Percentiles rank a stretch among this genome's conserved stretches.
Evolutionary conservation across 1,139 yeast species (phyloP).

Genomic region (Taphrina deformans): DNA sequence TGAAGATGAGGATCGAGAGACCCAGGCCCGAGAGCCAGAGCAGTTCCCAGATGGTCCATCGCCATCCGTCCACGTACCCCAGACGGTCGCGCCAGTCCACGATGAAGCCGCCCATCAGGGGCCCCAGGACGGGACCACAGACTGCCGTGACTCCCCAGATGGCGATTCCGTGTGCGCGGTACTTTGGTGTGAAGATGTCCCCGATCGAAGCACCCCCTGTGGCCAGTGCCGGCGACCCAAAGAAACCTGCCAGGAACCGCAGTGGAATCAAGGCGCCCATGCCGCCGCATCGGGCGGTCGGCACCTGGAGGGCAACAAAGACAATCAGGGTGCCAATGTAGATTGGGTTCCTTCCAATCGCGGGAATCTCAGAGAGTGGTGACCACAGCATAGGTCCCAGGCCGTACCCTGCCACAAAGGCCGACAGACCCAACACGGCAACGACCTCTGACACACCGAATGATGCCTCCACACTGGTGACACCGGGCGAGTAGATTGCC

Average conservation of each 20-base stretch:
- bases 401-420: slow-evolving; percentile 61
- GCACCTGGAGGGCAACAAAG: slow-evolving; percentile 61
- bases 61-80: slow-evolving; percentile 58
- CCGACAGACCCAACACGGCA: slow-evolving; percentile 65
- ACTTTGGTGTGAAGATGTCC: slow-evolving; percentile 68
- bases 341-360: slow-evolving; percentile 58
- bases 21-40: slow-evolving; percentile 50
- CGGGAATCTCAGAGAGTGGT: slow-evolving; percentile 59
- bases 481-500: slow-evolving; percentile 62
- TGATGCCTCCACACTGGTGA: slow-evolving; percentile 51
- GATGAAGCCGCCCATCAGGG: slow-evolving; percentile 74
- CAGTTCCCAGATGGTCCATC: slow-evolving; percentile 60
- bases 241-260: slow-evolving; percentile 75
- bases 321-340: slow-evolving; percentile 51
- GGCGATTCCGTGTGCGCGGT: slow-evolving; percentile 56
- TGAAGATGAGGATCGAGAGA: slow-evolving; percentile 59
- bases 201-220: slow-evolving; percentile 85
- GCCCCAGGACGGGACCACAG: slow-evolving; percentile 75
- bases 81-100: slow-evolving; percentile 49
- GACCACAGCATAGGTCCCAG: slow-evolving; percentile 76
- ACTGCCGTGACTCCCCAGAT: slow-evolving; percentile 55
- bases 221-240: slow-evolving; percentile 82
- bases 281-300: slow-evolving; percentile 58
- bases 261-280: slow-evolving; percentile 57
- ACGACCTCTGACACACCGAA: slow-evolving; percentile 74